Percentiles rank a stretch among this genome's conserved stretches.
These are phyloP conservation scores for Phyllosticta citriasiana DNA, from an alignment of 2,329 filamentous ascomycete genomes.

Conservation along the genomic window DNA sequence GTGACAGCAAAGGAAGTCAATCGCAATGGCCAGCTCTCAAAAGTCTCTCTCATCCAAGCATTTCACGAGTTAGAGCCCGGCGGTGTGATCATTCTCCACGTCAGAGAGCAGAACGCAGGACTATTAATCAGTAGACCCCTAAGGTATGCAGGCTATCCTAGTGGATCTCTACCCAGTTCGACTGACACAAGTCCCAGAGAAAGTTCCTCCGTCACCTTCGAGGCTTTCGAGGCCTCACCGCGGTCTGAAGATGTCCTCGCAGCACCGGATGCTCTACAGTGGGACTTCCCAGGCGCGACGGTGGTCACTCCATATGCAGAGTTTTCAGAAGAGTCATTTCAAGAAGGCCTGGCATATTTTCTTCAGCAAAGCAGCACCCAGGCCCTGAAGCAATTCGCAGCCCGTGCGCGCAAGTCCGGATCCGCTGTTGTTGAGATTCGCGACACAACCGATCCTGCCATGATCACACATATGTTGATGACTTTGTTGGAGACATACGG, in stretches of 20 bases:
- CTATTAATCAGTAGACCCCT: constrained; percentile 30
- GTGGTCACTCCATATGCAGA: constrained; percentile 35
- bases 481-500: constrained; percentile 50
- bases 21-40: constrained; percentile 17
- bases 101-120: constrained; percentile 41
- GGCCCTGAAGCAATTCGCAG: constrained; percentile 43
- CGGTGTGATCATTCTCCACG: constrained; percentile 32
- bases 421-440: constrained; percentile 42
- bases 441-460: constrained; percentile 46
- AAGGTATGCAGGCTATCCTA: constrained; percentile 16
- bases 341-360: constrained; percentile 39
- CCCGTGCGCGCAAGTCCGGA: constrained; percentile 43
- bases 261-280: constrained; percentile 41
- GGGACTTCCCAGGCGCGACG: constrained; percentile 50
- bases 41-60: constrained; percentile 15
- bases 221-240: constrained; percentile 53
- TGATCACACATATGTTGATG: constrained; percentile 53
- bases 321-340: constrained; percentile 36
- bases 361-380: constrained; percentile 48
- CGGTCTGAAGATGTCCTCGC: constrained; percentile 43
- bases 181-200: not conserved
- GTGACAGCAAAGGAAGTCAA: constrained; percentile 16
- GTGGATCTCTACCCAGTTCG: not conserved
- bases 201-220: constrained; percentile 36
- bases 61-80: constrained; percentile 12